Evolutionary conservation across 805 yeast species (phyloP), one percentile per base, ranked within the genome.

Genomic region (Nakazawaea pomicola): DNA sequence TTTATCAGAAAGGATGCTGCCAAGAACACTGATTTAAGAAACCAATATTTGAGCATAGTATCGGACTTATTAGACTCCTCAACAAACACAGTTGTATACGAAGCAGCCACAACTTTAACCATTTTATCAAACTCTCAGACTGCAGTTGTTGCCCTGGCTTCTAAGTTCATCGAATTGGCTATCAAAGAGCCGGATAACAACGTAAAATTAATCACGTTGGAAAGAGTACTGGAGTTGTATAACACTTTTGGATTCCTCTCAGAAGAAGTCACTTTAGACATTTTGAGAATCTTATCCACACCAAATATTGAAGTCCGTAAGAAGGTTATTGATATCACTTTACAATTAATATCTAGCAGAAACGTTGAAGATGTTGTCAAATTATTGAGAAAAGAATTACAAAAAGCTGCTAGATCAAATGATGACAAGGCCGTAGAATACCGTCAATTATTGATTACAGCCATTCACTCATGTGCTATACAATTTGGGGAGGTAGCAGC

Each of bases 341-440:
- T 93, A 56, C 74, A 79, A 47, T 72, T 93, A 56, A 80, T 89
- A 36, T 72, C 95, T 30, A 76, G 83, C 52, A 85, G 95, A 68
- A 91, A 91, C 52, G 96, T 89, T 40, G 96, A 89, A 56, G 96
- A 88, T 55, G 95, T 91, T 28, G 84, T 93, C 49, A 87, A 89
- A 56, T 74, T 91, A 50, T 77, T 93, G 63, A 91, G 87, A 67
- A 93, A 88, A 58, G 99, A 93, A 65, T 74, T 93, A 43, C 82
- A 83, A 53, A 78, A 75, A 49, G 78, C 95, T 4, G 70, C 87
- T 14, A 68, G 72, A 37, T 67, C 78, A 12, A 80, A 78, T 55
- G 89, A 86, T 50, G 98, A 91, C 51, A 83, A 84, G 57, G 73
- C 83, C 45, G 65, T 81, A 39, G 95, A 89, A 55, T 93, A 93